phyloP scores from a whole-genome alignment of 179 eudicot genomes.

The Heliamphora pulchella region DNA sequence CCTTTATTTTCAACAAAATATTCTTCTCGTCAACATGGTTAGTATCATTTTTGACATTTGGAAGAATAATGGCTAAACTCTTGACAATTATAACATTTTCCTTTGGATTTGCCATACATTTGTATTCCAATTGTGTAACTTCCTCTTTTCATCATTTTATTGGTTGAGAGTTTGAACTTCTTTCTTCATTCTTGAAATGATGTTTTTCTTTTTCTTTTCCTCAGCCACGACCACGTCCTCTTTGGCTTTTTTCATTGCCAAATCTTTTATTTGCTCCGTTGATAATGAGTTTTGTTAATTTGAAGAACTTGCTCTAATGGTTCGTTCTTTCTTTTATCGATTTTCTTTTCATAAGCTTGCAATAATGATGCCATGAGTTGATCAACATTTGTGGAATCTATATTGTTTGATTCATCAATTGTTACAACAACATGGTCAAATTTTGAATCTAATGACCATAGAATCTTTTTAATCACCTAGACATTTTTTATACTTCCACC shows the following conservation, averaged over 20 bases:
- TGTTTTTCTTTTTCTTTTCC: background rate
- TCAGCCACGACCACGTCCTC: background rate
- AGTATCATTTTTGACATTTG: background rate
- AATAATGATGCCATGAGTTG: conserved; percentile 4
- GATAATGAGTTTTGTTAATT: background rate
- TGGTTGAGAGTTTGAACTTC: background rate
- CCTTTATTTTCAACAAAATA: background rate
- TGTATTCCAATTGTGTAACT: background rate
- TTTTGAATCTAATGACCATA: background rate
- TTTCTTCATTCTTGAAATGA: background rate
- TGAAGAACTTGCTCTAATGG: conserved; percentile 6
- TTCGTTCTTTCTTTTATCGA: background rate
- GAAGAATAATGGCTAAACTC: conserved; percentile 12
- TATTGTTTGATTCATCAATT: conserved; percentile 12
- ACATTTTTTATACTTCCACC: background rate
- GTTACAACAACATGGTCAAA: conserved; percentile 8
- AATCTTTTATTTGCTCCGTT: background rate
- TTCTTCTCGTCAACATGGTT: background rate
- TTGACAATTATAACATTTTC: conserved; percentile 14
- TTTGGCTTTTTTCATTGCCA: background rate
- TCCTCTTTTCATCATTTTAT: background rate
- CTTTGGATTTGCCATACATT: background rate
- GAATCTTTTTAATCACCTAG: background rate
- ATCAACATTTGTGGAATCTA: conserved; percentile 12
- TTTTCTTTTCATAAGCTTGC: conserved; percentile 14